A percentile compares a stretch with the other conserved stretches of the same genome.
These are phyloP conservation scores for Plantago rigida DNA, from an alignment of 305 asterid genomes.

Conservation along the genomic window DNA sequence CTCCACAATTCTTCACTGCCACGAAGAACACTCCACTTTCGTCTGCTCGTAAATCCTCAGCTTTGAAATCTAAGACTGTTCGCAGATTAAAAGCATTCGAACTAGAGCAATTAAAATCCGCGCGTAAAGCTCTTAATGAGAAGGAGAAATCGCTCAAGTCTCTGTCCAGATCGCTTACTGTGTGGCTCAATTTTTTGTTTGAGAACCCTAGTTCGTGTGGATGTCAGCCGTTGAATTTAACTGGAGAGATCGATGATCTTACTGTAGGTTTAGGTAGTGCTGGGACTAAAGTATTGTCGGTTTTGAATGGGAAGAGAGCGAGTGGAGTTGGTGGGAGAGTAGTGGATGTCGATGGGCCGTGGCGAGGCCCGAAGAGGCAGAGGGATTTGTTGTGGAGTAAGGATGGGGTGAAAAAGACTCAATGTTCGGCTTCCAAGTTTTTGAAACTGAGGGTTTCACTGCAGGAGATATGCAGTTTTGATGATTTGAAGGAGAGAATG, in stretches of 20 bases:
- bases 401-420: slow-evolving; percentile 27
- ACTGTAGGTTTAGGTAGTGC: slow-evolving; percentile 28
- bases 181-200: slow-evolving; percentile 83
- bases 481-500: slow-evolving; percentile 86
- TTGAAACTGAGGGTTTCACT: slow-evolving; percentile 52
- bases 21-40: slow-evolving; percentile 46
- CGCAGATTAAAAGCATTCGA: slow-evolving; percentile 67
- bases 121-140: slow-evolving; percentile 53
- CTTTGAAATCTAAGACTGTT: slow-evolving; percentile 48
- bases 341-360: slow-evolving; percentile 62
- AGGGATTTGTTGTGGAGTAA: slow-evolving; percentile 45
- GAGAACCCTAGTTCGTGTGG: slow-evolving; percentile 82
- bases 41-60: slow-evolving; percentile 37
- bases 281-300: slow-evolving; percentile 23
- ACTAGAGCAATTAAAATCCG: slow-evolving; percentile 73
- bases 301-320: slow-evolving; percentile 64
- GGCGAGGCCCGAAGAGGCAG: slow-evolving; percentile 95
- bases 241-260: slow-evolving; percentile 42
- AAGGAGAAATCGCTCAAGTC: slow-evolving; percentile 67
- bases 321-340: slow-evolving; percentile 37
- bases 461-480: slow-evolving; percentile 79
- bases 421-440: slow-evolving; percentile 34
- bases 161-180: slow-evolving; percentile 66
- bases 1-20: slow-evolving; percentile 67
- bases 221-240: slow-evolving; percentile 38